These are phyloP conservation scores for Cadophora gregata DNA, from an alignment of 2,329 filamentous ascomycete species.

Conservation along the genomic window DNA sequence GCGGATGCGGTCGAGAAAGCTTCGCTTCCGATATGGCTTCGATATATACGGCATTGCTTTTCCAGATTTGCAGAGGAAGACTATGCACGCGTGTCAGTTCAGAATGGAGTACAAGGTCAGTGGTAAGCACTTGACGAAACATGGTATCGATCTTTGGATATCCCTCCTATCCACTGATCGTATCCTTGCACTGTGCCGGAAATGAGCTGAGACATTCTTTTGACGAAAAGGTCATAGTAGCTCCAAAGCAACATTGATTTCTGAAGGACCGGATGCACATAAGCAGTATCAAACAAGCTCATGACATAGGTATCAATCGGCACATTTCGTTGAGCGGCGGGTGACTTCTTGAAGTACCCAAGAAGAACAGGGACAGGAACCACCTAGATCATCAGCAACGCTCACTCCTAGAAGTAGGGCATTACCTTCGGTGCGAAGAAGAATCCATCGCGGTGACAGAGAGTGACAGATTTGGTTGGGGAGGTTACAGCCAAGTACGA, in stretches of 20 bases:
- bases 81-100: background rate
- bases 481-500: background rate
- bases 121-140: background rate
- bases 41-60: background rate
- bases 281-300: slow-evolving; percentile 57
- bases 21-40: background rate
- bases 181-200: background rate
- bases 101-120: background rate
- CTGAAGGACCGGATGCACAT: slow-evolving; percentile 53
- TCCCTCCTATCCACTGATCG: background rate
- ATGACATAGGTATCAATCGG: slow-evolving; percentile 54
- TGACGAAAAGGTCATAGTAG: slow-evolving; percentile 6
- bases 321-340: slow-evolving; percentile 40
- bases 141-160: background rate
- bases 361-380: background rate
- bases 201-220: background rate
- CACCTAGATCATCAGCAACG: background rate
- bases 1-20: background rate
- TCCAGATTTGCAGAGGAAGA: background rate
- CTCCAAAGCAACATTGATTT: slow-evolving; percentile 50
- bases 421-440: background rate
- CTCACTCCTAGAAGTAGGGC: background rate
- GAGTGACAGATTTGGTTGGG: background rate
- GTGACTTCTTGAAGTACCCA: background rate
- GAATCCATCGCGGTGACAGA: background rate